A percentile compares a stretch with the other conserved stretches of the same genome.
phyloP scores from a whole-genome alignment of 148 eudicot species.

The Chenopodium album region DNA sequence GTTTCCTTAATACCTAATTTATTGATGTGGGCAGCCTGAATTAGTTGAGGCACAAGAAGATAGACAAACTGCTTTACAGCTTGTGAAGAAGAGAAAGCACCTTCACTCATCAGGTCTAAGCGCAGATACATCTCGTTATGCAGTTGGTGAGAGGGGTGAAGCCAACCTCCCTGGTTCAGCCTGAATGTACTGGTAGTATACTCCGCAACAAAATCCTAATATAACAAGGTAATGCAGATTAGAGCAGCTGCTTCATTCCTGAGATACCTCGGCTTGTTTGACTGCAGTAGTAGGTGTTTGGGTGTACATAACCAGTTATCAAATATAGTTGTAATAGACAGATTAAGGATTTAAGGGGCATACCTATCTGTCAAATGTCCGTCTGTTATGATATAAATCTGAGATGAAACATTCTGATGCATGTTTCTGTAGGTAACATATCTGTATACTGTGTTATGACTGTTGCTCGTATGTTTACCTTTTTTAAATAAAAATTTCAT shows the following conservation, averaged over 20 bases:
- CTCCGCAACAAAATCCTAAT: background rate
- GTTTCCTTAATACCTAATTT: background rate
- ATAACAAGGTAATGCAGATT: background rate
- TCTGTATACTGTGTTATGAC: background rate
- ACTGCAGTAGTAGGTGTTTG: background rate
- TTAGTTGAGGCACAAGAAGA: constrained; percentile 56
- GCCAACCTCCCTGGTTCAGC: constrained; percentile 10
- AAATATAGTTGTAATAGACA: background rate
- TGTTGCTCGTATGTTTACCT: background rate
- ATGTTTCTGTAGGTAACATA: background rate
- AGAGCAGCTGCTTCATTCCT: background rate
- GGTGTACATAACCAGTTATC: background rate
- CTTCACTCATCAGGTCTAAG: constrained; percentile 61
- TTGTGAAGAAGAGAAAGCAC: constrained; percentile 69
- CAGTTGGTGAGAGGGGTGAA: constrained; percentile 46
- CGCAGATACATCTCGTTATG: constrained; percentile 42
- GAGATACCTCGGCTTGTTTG: background rate
- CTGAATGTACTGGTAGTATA: background rate
- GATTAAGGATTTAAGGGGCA: background rate
- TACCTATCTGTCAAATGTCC: background rate
- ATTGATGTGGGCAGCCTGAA: constrained; percentile 56
- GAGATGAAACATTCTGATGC: background rate
- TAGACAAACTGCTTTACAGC: constrained; percentile 53
- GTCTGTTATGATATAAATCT: background rate
- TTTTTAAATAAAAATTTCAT: too few relatives aligned